Base-by-base conservation (phyloP, 306 rosid genomes). In the Rubus parviflorus region DNA sequence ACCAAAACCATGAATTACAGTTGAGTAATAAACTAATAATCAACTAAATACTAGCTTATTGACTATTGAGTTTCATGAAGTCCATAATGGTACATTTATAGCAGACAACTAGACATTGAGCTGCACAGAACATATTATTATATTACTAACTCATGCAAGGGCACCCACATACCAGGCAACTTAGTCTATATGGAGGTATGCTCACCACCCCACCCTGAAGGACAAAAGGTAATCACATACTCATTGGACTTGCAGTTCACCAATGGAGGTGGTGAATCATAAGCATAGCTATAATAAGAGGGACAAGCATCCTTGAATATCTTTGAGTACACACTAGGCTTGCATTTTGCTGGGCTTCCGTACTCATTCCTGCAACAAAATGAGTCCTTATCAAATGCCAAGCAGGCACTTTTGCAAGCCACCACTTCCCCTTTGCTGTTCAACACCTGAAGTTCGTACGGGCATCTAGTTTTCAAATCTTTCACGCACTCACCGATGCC, bases 371-470 rank as follows among this genome's bases (percentile, higher is more conserved):
- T 83, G 47, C 97, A 92, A 52, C 99, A 95, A 22, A 88, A 95
- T 20, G 42, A 67, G 83, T 95, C 99, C 56, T 47, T 40, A 35
- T 88, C 54, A 78, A 90, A 95, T 52, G 96, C 90, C 92, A 95
- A 84, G 64, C 99, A 92, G 75, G 90, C 97, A 69, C 97, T 95
- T 69, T 85, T 89, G 47, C 99, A 92, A 7, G 97, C 99, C 80
- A 92, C 97, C 16, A 86, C 88, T 75, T 85, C 81, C 1, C 97
- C 86, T 1, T 41, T 37, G 13, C 52, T 30, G 72, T 86, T 89
- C 76, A 83, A 38, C 15, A 92, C 89, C 81, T 73, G 77, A 48
- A 90, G 89, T 81, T 95, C 90, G 4, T 58, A 65, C 0, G 97
- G 99, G 52, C 99, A 95, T 60, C 42, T 0, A 9, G 64, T 45